A percentile compares a stretch with the other conserved stretches of the same genome.
Conservation (phyloP, 768 basidiomycete genomes). For the Boletus edulis region DNA sequence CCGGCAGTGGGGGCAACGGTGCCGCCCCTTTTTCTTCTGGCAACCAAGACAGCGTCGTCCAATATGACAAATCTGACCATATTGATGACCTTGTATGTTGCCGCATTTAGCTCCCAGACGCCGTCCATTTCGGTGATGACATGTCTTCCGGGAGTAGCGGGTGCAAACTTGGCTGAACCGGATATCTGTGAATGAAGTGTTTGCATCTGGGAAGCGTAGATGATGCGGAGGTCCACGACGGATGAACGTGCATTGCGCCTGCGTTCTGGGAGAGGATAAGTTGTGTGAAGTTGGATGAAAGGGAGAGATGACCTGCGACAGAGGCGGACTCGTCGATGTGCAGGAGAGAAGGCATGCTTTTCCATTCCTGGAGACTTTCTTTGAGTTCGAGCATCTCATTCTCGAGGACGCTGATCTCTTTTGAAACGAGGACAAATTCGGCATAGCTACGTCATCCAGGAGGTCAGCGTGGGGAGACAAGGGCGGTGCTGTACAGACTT, state of each 20-base stretch:
- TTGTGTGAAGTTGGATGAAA: constrained; percentile 23
- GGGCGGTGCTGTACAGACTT: constrained; percentile 50
- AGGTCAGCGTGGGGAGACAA: constrained; percentile 5
- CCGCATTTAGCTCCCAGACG: constrained; percentile 83
- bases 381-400: constrained; percentile 98
- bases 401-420: constrained; percentile 94
- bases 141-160: constrained; percentile 87
- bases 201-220: constrained; percentile 95
- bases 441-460: constrained; percentile 65
- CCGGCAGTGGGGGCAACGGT: constrained; percentile 50
- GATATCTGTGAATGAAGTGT: constrained; percentile 86
- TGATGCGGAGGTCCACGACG: constrained; percentile 89
- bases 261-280: constrained; percentile 38
- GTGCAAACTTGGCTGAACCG: constrained; percentile 93
- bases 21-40: constrained; percentile 64
- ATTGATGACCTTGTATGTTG: constrained; percentile 91
- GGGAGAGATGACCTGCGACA: constrained; percentile 41
- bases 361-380: constrained; percentile 92
- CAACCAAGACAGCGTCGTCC: constrained; percentile 89
- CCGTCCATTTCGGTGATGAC: constrained; percentile 84
- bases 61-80: constrained; percentile 87
- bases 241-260: constrained; percentile 78
- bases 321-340: constrained; percentile 84
- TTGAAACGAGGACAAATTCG: constrained; percentile 94
- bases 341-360: constrained; percentile 89